Percentiles rank a stretch among this genome's conserved stretches.
These are phyloP conservation scores for Pleodorina starrii DNA, from an alignment of 139 green algal genomes.

Conservation along the genomic window DNA sequence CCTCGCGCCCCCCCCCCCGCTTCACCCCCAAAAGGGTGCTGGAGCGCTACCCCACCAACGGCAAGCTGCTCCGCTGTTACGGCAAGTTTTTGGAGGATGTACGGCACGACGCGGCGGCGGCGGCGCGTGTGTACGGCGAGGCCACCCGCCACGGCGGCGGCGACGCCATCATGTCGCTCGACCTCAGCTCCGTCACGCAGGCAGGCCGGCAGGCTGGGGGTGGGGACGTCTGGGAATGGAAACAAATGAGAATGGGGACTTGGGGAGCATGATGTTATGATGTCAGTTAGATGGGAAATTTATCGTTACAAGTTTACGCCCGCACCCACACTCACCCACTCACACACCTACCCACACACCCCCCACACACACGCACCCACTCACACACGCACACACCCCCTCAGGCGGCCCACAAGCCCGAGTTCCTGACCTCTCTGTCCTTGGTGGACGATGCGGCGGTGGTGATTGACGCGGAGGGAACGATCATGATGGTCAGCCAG, in stretches of 20 bases:
- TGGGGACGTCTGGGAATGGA: too few species aligned
- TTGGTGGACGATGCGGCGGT: constrained; percentile 51
- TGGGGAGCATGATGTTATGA: too few species aligned
- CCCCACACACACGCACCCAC: too few species aligned
- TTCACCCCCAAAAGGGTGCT: too few species aligned
- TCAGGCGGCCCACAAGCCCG: constrained; percentile 29
- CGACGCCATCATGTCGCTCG: constrained; percentile 38
- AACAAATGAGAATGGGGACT: too few species aligned
- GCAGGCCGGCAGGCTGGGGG: too few species aligned
- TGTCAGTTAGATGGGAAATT: too few species aligned
- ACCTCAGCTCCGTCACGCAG: constrained; percentile 15
- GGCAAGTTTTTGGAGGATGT: constrained; percentile 60
- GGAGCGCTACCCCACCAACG: constrained; percentile 63
- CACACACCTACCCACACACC: too few species aligned
- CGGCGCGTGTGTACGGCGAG: constrained; percentile 27
- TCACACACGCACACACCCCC: too few species aligned
- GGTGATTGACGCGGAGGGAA: constrained; percentile 54
- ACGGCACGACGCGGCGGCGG: constrained; percentile 54
- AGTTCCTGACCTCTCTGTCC: constrained; percentile 55
- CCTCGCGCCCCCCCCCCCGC: too few species aligned
- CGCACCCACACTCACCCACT: too few species aligned
- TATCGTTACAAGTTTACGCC: too few species aligned
- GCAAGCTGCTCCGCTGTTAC: constrained; percentile 58
- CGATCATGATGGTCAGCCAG: constrained; percentile 58
- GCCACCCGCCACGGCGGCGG: constrained; percentile 20